Evolutionary conservation across 768 basidiomycete species (phyloP), one percentile per base, ranked within the genome.

Genomic region (Tricholoma bakamatsutake): DNA sequence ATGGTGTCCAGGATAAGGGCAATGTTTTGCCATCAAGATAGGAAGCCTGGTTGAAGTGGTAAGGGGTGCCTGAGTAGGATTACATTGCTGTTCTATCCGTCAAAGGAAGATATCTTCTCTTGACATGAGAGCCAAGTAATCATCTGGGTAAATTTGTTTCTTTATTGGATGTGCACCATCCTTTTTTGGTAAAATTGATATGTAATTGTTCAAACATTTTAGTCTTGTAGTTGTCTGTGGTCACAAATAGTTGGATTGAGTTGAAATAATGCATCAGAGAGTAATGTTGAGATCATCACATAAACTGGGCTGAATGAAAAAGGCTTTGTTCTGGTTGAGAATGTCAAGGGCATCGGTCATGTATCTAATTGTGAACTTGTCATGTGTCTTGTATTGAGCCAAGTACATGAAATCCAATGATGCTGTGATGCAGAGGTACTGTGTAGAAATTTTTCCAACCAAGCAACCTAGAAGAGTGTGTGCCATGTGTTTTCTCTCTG

Each of bases 171-270:
- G 66, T 67, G 8, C 54, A 33, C 51, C 69, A 72, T 0, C 64
- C 69, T 1, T 59, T 34, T 56, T 80, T 79, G 2, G 75, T 70
- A 33, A 65, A 69, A 58, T 77, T 67, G 34, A 77, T 77, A 52
- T 79, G 78, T 0, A 79, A 66, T 0, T 68, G 62, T 58, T 77
- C 74, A 0, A 69, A 57, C 0, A 45, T 27, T 57, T 77, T 73
- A 0, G 68, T 71, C 52, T 72, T 72, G 57, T 66, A 71, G 24
- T 67, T 66, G 55, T 72, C 68, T 0, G 62, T 57, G 3, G 65
- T 65, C 4, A 68, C 70, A 35, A 59, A 61, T 11, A 53, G 48
- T 1, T 53, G 53, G 18, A 76, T 76, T 0, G 56, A 48, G 0
- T 67, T 54, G 1, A 62, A 1, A 56, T 75, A 75, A 55, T 75